phyloP scores from a whole-genome alignment of 2,329 filamentous ascomycete species.

The Colletotrichum kahawae region DNA sequence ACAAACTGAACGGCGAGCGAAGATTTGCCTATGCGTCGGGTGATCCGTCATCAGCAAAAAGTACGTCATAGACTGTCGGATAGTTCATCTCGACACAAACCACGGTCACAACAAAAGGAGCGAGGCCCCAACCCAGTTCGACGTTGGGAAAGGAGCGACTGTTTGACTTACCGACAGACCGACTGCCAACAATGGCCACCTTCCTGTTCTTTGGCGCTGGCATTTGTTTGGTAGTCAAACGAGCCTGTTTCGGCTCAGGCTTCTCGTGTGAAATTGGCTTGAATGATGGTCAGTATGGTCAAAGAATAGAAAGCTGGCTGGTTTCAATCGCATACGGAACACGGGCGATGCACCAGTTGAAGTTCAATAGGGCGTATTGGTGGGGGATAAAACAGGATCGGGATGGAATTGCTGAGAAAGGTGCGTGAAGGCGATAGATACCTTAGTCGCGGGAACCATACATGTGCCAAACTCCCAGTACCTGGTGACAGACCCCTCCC shows the following conservation, averaged over 20 bases:
- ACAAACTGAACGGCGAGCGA: constrained; percentile 97
- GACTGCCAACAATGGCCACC: constrained; percentile 93
- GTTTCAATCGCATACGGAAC: background rate
- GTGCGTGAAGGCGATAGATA: background rate
- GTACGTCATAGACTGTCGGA: background rate
- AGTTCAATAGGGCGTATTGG: background rate
- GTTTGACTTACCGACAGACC: constrained; percentile 71
- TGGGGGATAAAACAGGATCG: background rate
- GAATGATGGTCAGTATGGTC: background rate
- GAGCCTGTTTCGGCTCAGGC: background rate
- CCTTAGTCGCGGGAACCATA: background rate
- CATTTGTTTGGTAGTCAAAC: constrained; percentile 48
- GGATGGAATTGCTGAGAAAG: background rate
- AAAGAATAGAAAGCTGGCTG: background rate
- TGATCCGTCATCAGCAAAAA: background rate
- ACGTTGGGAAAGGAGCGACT: background rate
- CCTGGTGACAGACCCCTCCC: background rate
- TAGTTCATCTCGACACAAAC: background rate
- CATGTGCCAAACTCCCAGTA: background rate
- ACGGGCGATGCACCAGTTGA: background rate
- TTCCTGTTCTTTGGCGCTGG: constrained; percentile 85
- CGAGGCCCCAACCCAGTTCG: background rate
- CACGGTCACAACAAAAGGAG: background rate
- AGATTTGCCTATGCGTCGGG: constrained; percentile 76
- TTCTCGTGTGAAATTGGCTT: background rate